Base-by-base conservation (phyloP, 352 stramenopile species). In the Saprolegnia diclina region DNA sequence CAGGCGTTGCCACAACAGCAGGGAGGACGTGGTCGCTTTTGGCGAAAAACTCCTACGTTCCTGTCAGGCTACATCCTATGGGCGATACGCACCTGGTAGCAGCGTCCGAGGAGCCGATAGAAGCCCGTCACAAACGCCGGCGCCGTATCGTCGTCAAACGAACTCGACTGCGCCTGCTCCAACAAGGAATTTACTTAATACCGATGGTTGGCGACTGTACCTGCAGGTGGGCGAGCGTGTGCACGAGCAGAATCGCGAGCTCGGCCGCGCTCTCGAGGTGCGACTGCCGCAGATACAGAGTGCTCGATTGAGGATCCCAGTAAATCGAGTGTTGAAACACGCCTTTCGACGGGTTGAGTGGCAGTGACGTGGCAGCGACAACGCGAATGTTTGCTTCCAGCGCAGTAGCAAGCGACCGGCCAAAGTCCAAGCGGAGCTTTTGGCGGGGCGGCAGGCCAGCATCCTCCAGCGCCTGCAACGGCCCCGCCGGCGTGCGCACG, bases 61-160 rank as follows among this genome's bases (percentile, higher is more conserved):
- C n/a, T n/a, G n/a, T n/a, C n/a, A n/a, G n/a, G n/a, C n/a, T n/a
- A n/a, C n/a, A n/a, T n/a, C n/a, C n/a, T n/a, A n/a, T n/a, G n/a
- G n/a, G n/a, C n/a, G n/a, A n/a, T n/a, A 29, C 18, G 18, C 42
- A 67, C 62, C 72, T 90, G 78, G 26, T 89, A 92, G 66, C 80
- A 89, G 9, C 75, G 77, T 7, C 82, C 72, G 16, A 92, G 64
- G 0, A 92, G 68, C 4, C 67, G 65, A 42, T 88, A 87, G 55
- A 92, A 48, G 5, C 72, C 65, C 6, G 75, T 71, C 22, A 88
- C 66, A 64, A 92, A 90, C 11, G 66, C 35, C 13, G 81, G 79
- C 19, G 83, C 75, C 0, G 77, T 77, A 29, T 88, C 73, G 63
- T 90, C 79, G 40, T 66, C 57, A 66, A 66, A 66, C 5, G 32